Evolutionary conservation across 371 early-diverging fungal genomes (phyloP).

Genomic region (Circinella umbellata): DNA sequence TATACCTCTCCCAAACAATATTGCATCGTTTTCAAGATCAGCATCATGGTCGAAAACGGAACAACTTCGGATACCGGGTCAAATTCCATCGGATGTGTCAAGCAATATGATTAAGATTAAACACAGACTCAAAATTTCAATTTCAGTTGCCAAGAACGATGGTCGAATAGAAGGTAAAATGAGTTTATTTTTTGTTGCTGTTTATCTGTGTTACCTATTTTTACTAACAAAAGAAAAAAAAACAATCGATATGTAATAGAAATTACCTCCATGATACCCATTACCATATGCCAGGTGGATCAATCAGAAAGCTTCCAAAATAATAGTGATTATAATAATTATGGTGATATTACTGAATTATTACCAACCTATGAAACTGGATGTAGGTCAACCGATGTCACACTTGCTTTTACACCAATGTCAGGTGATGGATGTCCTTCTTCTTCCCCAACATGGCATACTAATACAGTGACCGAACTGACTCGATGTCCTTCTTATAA

Average conservation of each 20-base stretch:
- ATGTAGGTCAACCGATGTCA: constrained; percentile 11
- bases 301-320: neutral
- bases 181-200: neutral
- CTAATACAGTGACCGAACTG: neutral
- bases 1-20: neutral
- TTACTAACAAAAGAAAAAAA: neutral
- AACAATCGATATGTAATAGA: constrained; percentile 21
- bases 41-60: constrained; percentile 29
- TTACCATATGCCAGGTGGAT: constrained; percentile 31
- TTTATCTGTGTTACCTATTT: constrained; percentile 2
- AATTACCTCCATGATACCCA: constrained; percentile 37
- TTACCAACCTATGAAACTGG: constrained; percentile 26
- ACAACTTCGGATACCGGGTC: constrained; percentile 26
- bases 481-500: constrained; percentile 18
- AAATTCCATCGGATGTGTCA: constrained; percentile 25
- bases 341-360: constrained; percentile 14
- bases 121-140: constrained; percentile 42
- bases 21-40: constrained; percentile 5
- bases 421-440: neutral
- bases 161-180: constrained; percentile 43
- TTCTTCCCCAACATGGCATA: neutral
- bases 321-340: neutral
- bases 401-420: neutral
- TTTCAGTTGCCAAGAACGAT: constrained; percentile 32
- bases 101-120: constrained; percentile 36